Percentiles rank a stretch among this genome's conserved stretches.
Conservation (phyloP, 805 yeast species). For the Metschnikowia drakensbergensis region DNA sequence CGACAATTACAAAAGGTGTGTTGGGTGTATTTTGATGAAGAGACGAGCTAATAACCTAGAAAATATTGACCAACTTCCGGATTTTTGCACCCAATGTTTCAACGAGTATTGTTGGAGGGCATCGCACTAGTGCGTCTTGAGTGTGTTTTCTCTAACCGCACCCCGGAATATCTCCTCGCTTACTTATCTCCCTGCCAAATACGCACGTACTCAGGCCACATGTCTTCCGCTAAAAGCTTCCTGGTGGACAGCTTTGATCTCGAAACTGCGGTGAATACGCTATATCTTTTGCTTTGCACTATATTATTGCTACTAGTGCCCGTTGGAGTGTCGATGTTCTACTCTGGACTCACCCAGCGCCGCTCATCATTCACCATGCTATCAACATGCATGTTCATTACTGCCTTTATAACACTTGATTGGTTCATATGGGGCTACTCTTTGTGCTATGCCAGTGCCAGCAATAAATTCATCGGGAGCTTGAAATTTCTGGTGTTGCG, state of each 20-base stretch:
- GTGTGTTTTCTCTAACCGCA: constrained; percentile 1
- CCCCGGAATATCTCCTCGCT: constrained; percentile 3
- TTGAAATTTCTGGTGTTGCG: constrained; percentile 27
- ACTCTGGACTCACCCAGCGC: constrained; percentile 42
- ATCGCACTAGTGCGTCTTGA: constrained; percentile 1
- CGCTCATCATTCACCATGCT: constrained; percentile 40
- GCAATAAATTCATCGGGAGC: constrained; percentile 34
- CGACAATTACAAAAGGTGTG: constrained; percentile 40
- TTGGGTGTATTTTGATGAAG: constrained; percentile 56
- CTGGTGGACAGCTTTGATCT: constrained; percentile 4
- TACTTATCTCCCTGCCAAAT: background rate
- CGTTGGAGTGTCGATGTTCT: constrained; percentile 37
- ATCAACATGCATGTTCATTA: constrained; percentile 31
- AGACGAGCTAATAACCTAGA: constrained; percentile 21
- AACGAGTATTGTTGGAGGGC: constrained; percentile 10
- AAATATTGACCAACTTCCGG: background rate
- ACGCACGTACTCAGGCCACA: background rate
- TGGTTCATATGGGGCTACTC: constrained; percentile 47
- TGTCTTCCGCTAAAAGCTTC: background rate
- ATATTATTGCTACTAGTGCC: constrained; percentile 29
- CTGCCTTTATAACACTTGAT: constrained; percentile 34
- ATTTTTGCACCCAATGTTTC: constrained; percentile 9
- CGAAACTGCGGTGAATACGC: constrained; percentile 20
- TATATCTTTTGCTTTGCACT: constrained; percentile 37
- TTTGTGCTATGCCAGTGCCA: constrained; percentile 34